A percentile compares a stretch with the other conserved stretches of the same genome.
These are phyloP conservation scores for Alternaria longipes DNA, from an alignment of 2,329 filamentous ascomycete genomes.

Conservation along the genomic window DNA sequence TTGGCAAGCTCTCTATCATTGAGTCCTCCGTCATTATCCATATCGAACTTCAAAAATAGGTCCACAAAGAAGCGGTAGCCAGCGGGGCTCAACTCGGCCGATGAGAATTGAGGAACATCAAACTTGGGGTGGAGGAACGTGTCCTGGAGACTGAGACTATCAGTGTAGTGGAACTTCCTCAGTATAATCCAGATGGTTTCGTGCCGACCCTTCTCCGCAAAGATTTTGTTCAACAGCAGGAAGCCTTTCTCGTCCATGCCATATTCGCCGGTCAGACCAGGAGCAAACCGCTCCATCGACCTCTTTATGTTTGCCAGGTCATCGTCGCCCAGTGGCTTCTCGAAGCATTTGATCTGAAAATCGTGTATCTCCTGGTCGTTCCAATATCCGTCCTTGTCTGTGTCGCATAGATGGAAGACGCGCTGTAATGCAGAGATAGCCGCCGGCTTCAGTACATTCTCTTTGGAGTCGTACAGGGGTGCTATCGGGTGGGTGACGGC, in stretches of 20 bases:
- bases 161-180: slow-evolving; percentile 93
- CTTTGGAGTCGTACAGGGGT: slow-evolving; percentile 95
- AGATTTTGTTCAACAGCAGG: slow-evolving; percentile 90
- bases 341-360: slow-evolving; percentile 92
- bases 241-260: slow-evolving; percentile 88
- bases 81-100: slow-evolving; percentile 90
- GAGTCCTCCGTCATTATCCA: slow-evolving; percentile 95
- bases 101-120: slow-evolving; percentile 90
- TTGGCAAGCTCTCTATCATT: slow-evolving; percentile 86
- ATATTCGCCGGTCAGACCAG: slow-evolving; percentile 64
- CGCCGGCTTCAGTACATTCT: slow-evolving; percentile 82
- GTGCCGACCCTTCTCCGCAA: slow-evolving; percentile 95
- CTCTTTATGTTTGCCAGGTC: slow-evolving; percentile 92
- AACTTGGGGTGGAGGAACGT: slow-evolving; percentile 92
- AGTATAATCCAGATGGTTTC: slow-evolving; percentile 99
- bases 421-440: slow-evolving; percentile 86
- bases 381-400: slow-evolving; percentile 92
- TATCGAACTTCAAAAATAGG: slow-evolving; percentile 92
- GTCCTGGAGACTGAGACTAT: slow-evolving; percentile 91
- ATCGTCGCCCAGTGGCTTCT: slow-evolving; percentile 80
- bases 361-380: slow-evolving; percentile 90
- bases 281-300: slow-evolving; percentile 76
- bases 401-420: slow-evolving; percentile 95
- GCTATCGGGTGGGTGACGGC: slow-evolving; percentile 97
- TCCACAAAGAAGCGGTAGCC: slow-evolving; percentile 99